Percentiles rank a stretch among this genome's conserved stretches.
These are phyloP conservation scores for Suillus fuscotomentosus DNA, from an alignment of 768 basidiomycete genomes.

Conservation along the genomic window DNA sequence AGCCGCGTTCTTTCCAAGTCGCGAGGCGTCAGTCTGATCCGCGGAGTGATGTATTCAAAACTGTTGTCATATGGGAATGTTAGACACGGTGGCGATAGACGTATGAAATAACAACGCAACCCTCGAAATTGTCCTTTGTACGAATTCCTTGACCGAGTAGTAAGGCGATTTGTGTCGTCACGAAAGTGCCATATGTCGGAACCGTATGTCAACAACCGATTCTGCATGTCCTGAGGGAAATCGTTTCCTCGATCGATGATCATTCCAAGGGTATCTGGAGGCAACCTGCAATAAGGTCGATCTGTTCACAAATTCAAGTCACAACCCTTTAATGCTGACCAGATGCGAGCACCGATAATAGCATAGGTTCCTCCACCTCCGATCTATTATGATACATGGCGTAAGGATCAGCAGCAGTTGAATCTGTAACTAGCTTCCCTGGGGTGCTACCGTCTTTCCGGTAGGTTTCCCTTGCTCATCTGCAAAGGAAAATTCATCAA, in stretches of 20 bases:
- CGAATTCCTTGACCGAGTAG: conserved; percentile 71
- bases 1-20: conserved; percentile 62
- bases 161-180: conserved; percentile 50
- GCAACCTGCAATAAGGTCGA: conserved; percentile 48
- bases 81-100: not conserved
- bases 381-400: conserved; percentile 47
- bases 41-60: conserved; percentile 76
- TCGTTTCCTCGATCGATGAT: conserved; percentile 80
- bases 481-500: conserved; percentile 73
- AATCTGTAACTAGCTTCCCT: conserved; percentile 38
- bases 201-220: conserved; percentile 60
- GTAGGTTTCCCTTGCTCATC: conserved; percentile 56
- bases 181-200: conserved; percentile 77
- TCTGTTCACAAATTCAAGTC: not conserved
- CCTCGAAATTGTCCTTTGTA: conserved; percentile 73
- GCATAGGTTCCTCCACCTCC: conserved; percentile 90
- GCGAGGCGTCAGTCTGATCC: conserved; percentile 65
- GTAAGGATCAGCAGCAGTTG: conserved; percentile 3
- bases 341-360: conserved; percentile 77
- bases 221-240: conserved; percentile 61
- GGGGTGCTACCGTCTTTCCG: conserved; percentile 42
- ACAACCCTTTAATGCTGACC: conserved; percentile 38
- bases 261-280: conserved; percentile 69
- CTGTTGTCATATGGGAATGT: conserved; percentile 34
- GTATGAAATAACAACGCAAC: conserved; percentile 48